Percentiles rank a stretch among this genome's conserved stretches.
Evolutionary conservation across 2,329 filamentous ascomycete species (phyloP).

Genomic region (Apiospora kogelbergensis): DNA sequence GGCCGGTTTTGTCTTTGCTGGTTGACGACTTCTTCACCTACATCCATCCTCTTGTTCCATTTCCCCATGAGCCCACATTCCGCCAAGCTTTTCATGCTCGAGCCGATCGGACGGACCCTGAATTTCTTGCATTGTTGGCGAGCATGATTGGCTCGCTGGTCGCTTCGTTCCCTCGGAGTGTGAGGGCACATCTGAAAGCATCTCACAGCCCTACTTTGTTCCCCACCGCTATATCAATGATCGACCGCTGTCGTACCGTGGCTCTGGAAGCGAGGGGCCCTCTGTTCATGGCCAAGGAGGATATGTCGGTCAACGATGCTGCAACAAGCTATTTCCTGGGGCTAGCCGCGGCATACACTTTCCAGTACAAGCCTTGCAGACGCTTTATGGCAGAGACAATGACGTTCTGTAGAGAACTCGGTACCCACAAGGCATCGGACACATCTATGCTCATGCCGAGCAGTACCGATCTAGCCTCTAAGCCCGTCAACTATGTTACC

Average conservation of each 20-base stretch:
- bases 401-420: conserved; percentile 66
- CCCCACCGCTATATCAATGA: conserved; percentile 66
- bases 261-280: conserved; percentile 66
- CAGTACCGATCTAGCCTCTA: conserved; percentile 34
- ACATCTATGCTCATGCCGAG: conserved; percentile 14
- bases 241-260: conserved; percentile 69
- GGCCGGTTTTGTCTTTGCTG: conserved; percentile 65
- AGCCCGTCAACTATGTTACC: conserved; percentile 66
- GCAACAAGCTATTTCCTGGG: conserved; percentile 77
- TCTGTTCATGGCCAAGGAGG: conserved; percentile 42
- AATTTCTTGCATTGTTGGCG: conserved; percentile 69
- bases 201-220: conserved; percentile 65
- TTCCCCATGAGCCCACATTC: conserved; percentile 78
- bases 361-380: conserved; percentile 65
- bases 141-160: conserved; percentile 76
- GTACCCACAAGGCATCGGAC: conserved; percentile 58
- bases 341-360: conserved; percentile 65
- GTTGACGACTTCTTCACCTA: conserved; percentile 84
- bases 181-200: conserved; percentile 66
- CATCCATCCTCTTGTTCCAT: conserved; percentile 74
- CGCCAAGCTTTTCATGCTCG: conserved; percentile 65
- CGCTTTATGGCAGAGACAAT: conserved; percentile 74
- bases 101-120: conserved; percentile 64
- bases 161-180: conserved; percentile 73
- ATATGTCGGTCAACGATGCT: conserved; percentile 60